These are phyloP conservation scores for Lagenaria siceraria DNA, from an alignment of 306 rosid genomes.

Conservation along the genomic window DNA sequence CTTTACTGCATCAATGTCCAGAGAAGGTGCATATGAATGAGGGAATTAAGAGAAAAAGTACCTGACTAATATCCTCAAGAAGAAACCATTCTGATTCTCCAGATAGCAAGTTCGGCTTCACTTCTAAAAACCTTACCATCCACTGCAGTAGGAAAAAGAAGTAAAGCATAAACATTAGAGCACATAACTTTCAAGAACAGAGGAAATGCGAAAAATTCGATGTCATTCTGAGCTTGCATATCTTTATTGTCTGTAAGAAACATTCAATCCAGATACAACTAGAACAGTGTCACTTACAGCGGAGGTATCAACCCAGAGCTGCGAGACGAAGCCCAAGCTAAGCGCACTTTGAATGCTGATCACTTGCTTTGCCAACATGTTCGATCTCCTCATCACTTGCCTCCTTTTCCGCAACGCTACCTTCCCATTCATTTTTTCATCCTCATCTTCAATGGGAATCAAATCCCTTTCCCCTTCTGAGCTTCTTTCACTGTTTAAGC, in stretches of 20 bases:
- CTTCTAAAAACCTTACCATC: slow-evolving; percentile 68
- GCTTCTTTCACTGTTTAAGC: slow-evolving; percentile 5
- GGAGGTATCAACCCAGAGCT: slow-evolving; percentile 84
- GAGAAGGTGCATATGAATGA: neutral
- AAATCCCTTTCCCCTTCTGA: slow-evolving; percentile 21
- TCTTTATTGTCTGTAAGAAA: neutral
- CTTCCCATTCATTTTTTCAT: slow-evolving; percentile 23
- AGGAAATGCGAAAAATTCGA: neutral
- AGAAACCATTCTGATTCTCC: slow-evolving; percentile 83
- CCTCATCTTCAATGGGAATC: slow-evolving; percentile 18
- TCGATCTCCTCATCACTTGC: slow-evolving; percentile 58
- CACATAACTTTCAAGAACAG: too few relatives aligned
- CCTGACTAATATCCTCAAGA: slow-evolving; percentile 75
- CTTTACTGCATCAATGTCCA: neutral
- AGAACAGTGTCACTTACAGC: slow-evolving; percentile 37
- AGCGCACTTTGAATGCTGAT: slow-evolving; percentile 62
- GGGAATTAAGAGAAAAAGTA: slow-evolving; percentile 4
- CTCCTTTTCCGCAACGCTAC: slow-evolving; percentile 36
- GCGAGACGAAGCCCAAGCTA: slow-evolving; percentile 75
- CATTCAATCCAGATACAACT: neutral
- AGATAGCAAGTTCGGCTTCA: slow-evolving; percentile 78
- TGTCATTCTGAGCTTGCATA: neutral
- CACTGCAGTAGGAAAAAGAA: slow-evolving; percentile 23
- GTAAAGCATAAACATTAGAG: neutral
- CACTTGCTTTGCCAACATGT: slow-evolving; percentile 80